Evolutionary conservation across 164 flowering plant species (phyloP), one percentile per base, ranked within the genome.

Genomic region (Berberis thunbergii): DNA sequence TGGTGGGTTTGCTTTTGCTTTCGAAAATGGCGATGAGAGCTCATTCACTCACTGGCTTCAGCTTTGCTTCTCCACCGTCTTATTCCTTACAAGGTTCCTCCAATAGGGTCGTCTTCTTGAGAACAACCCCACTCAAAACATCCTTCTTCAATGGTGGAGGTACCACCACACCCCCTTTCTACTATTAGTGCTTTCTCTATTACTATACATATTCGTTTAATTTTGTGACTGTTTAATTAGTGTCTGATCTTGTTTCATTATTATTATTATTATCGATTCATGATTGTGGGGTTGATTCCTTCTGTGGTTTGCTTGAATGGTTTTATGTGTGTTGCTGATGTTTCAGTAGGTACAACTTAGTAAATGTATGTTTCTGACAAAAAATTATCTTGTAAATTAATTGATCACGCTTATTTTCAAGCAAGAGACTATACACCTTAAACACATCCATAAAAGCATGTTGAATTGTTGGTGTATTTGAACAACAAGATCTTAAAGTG

Each of bases 1-100:
- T 26, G 26, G 26, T 26, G 26, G 26, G 26, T 26, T 26, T 26
- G 26, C 26, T 26, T 26, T 26, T 26, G 26, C 26, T 26, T 7
- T 39, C 11, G 1, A 38, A 40, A 57, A 57, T 57, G 60, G 60
- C 60, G 44, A 42, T 57, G 12, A 57, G 60, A 57, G 60, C 60
- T 40, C 60, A 43, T 41, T 45, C 60, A 6, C 12, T 57, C 41
- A 57, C 60, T 57, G 60, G 45, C 11, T 41, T 57, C 12, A 26
- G 45, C 43, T 57, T 40, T 3, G 60, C 60, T 26, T 57, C 6
- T 57, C 41, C 60, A 40, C 11, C n/a, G 8, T 50, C 54, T 50
- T 50, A 10, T 3, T 6, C 54, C 12, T 57, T 41, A 52, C 55
- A 52, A 52, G 55, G 13, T 6, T 41, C 60, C 4, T 57, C 60